Evolutionary conservation across 225 moss, liverwort and hornwort genomes (phyloP), one percentile per base, ranked within the genome.

Genomic region (Ulota crispa): DNA sequence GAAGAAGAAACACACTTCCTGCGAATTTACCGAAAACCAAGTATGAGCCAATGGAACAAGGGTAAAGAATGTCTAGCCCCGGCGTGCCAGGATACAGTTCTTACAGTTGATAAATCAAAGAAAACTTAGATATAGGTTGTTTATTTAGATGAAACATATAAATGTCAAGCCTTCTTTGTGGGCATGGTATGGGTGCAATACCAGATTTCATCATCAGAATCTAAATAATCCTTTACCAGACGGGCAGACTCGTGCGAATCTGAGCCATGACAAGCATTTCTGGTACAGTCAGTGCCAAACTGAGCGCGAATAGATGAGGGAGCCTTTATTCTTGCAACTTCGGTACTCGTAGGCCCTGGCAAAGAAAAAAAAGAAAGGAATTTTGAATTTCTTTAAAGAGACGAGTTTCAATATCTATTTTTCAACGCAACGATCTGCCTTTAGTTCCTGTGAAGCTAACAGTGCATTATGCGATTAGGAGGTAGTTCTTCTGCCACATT

Each of bases 211-310:
- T 78, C 41, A 70, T 43, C 47, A 53, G 21, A 82, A 64, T 71
- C 59, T 42, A 66, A 53, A 41, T 59, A 75, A 73, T 82, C 42
- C 61, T 47, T 73, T 92, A 93, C 95, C 95, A 82, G 80, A 24
- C 87, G 83, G 56, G 92, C 95, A 81, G 86, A 74, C 24, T 92
- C 91, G 80, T 89, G 92, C 20, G 94, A 88, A 56, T 86, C 85
- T 70, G 97, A 88, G 65, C 94, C 95, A 88, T 95, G 97, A 77
- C 92, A 88, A 66, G 93, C 94, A 83, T 98, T 95, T 85, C 92
- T 94, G 20, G 92, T 92, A 71, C 91, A 85, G 57, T 95, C 95
- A 18, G 90, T 95, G 52, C 97, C 94, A 81, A 92, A 94, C 61
- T 93, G 92, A 36, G 95, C 97, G 9, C 97, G 92, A 26, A 98